Conservation (phyloP, 495 filamentous ascomycete genomes). For the Platismatia glauca region DNA sequence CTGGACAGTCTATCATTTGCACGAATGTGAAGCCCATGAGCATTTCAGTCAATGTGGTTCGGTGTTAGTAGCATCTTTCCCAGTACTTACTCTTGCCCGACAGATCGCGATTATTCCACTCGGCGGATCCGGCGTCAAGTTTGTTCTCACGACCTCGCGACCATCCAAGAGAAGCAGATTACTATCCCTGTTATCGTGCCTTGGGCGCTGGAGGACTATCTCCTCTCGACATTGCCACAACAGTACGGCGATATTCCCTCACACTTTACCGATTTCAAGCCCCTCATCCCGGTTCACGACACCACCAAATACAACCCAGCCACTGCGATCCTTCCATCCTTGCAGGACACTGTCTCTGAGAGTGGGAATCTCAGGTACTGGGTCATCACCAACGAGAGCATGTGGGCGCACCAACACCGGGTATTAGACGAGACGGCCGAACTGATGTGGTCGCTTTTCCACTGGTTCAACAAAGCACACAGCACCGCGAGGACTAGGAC, state of each 20-base stretch:
- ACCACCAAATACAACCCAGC: slow-evolving; percentile 1
- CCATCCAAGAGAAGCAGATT: slow-evolving; percentile 25
- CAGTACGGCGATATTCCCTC: slow-evolving; percentile 7
- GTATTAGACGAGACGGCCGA: slow-evolving; percentile 28
- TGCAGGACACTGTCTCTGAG: slow-evolving; percentile 16
- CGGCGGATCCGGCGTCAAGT: slow-evolving; percentile 25
- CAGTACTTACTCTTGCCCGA: background rate
- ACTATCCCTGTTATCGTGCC: slow-evolving; percentile 29
- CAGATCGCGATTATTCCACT: slow-evolving; percentile 21
- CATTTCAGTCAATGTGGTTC: background rate
- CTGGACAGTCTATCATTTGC: background rate
- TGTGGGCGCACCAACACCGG: slow-evolving; percentile 32
- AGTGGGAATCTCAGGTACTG: slow-evolving; percentile 30
- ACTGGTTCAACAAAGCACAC: slow-evolving; percentile 16
- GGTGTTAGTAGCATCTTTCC: background rate
- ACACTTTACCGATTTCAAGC: slow-evolving; percentile 6
- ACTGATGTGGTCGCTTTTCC: slow-evolving; percentile 29
- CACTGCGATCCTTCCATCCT: slow-evolving; percentile 12
- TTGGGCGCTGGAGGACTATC: slow-evolving; percentile 21
- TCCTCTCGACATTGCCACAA: slow-evolving; percentile 6
- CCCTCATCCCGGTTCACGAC: slow-evolving; percentile 25
- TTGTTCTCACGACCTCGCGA: slow-evolving; percentile 17
- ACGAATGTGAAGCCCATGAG: background rate
- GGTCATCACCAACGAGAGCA: slow-evolving; percentile 30
- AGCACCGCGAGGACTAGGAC: background rate